Base-by-base conservation (phyloP, 345 rosid genomes). In the Rubroshorea leprosula region DNA sequence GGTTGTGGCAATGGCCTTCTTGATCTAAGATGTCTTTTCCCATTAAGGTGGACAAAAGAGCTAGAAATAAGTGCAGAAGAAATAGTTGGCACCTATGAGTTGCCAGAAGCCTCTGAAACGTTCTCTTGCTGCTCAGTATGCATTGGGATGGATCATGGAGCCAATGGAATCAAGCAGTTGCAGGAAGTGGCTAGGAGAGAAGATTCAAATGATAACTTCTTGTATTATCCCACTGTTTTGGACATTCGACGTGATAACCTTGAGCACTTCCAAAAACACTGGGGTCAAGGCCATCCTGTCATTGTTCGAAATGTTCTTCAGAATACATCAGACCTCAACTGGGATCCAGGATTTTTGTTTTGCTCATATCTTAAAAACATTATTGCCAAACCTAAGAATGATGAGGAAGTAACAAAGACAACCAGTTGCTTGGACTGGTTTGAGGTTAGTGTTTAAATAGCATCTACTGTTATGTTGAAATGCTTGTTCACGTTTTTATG, bases 401-500 rank as follows among this genome's bases (percentile, higher is more conserved):
- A 75, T 22, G 63, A 63, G 46, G 74, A 61, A 68, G 49, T 53
- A 29, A 46, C 55, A 6, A 64, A 65, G 63, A 68, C 68, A 54
- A 61, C 61, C 5, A 62, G 71, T 64, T 66, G 68, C 69, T 73
- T 76, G 60, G 97, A 93, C 68, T 85, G 96, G 94, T 93, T 87
- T 50, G 95, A 93, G 96, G 99, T 93, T 72, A 60, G 95, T 68
- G n/a, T n/a, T n/a, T n/a, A n/a, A n/a, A n/a, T n/a, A n/a, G n/a
- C n/a, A n/a, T n/a, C n/a, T n/a, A n/a, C n/a, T n/a, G n/a, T n/a
- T n/a, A n/a, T n/a, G n/a, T n/a, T n/a, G n/a, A n/a, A n/a, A n/a
- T n/a, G n/a, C n/a, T n/a, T n/a, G n/a, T n/a, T n/a, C n/a, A n/a
- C n/a, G n/a, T n/a, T n/a, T n/a, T n/a, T n/a, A n/a, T n/a, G n/a